These are phyloP conservation scores for Apiospora hydei DNA, from an alignment of 2,329 filamentous ascomycete species.

Conservation along the genomic window DNA sequence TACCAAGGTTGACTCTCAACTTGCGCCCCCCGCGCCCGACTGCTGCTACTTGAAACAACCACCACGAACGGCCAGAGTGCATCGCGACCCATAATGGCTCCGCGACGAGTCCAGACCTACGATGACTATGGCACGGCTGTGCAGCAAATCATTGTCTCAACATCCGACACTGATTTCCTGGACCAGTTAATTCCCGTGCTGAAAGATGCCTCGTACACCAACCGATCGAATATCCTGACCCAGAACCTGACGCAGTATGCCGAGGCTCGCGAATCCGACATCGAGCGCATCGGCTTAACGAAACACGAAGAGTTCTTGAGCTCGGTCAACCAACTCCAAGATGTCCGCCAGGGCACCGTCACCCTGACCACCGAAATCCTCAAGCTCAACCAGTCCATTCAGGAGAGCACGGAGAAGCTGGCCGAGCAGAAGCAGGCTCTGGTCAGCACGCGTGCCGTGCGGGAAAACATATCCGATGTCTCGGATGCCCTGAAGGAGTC, in stretches of 20 bases:
- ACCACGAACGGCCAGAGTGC: background rate
- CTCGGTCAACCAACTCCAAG: constrained; percentile 93
- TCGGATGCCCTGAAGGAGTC: constrained; percentile 89
- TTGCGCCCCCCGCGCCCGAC: constrained; percentile 12
- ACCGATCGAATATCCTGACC: constrained; percentile 75
- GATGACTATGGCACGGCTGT: constrained; percentile 46
- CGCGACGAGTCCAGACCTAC: constrained; percentile 42
- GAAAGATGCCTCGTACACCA: constrained; percentile 83
- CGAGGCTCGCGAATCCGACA: constrained; percentile 85
- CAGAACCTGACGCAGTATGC: constrained; percentile 84
- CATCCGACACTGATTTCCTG: constrained; percentile 91
- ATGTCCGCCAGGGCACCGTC: constrained; percentile 89
- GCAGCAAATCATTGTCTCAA: constrained; percentile 85
- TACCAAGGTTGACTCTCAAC: background rate
- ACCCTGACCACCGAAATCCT: constrained; percentile 89
- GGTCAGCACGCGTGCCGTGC: constrained; percentile 88
- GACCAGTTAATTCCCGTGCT: constrained; percentile 95
- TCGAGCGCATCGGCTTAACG: constrained; percentile 91
- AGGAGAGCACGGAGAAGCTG: constrained; percentile 91
- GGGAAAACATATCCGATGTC: constrained; percentile 95
- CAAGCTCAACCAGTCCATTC: constrained; percentile 91
- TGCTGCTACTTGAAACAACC: constrained; percentile 1
- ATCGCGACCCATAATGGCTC: constrained; percentile 29
- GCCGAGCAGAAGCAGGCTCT: constrained; percentile 93
- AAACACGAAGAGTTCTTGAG: constrained; percentile 97